Percentiles rank a stretch among this genome's conserved stretches.
These are phyloP conservation scores for Apiospora koreana DNA, from an alignment of 2,329 filamentous ascomycete genomes.

Conservation along the genomic window DNA sequence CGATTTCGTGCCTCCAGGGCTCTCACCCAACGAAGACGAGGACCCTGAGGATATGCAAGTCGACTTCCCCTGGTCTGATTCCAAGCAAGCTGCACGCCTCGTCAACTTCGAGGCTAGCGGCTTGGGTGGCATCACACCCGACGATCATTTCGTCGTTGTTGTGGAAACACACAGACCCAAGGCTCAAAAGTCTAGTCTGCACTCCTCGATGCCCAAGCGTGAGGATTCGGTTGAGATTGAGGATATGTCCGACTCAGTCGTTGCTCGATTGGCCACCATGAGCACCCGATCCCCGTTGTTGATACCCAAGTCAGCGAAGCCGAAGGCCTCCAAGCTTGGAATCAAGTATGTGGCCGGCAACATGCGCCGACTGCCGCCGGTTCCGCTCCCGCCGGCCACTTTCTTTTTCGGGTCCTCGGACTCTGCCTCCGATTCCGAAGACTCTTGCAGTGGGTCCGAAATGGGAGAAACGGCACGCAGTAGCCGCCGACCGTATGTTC, in stretches of 20 bases:
- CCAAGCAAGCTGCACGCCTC: conserved; percentile 36
- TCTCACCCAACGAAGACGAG: conserved; percentile 33
- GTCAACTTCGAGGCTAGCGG: conserved; percentile 57
- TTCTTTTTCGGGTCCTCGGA: conserved; percentile 50
- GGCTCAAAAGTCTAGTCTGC: conserved; percentile 1
- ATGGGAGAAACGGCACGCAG: conserved; percentile 16
- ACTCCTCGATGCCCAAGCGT: conserved; percentile 14
- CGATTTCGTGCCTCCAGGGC: conserved; percentile 30
- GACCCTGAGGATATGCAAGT: conserved; percentile 42
- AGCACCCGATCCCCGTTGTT: conserved; percentile 39
- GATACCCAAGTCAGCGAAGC: neutral
- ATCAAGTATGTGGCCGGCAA: conserved; percentile 48
- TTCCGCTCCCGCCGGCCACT: conserved; percentile 52
- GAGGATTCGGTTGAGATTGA: conserved; percentile 1
- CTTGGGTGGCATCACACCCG: conserved; percentile 58
- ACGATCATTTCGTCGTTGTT: conserved; percentile 64
- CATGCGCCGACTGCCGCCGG: conserved; percentile 46
- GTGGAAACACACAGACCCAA: conserved; percentile 52
- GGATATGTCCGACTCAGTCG: conserved; percentile 41
- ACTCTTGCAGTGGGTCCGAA: conserved; percentile 18
- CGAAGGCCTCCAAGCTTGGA: conserved; percentile 27
- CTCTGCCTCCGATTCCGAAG: conserved; percentile 28
- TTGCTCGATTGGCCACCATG: conserved; percentile 43
- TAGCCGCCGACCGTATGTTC: neutral
- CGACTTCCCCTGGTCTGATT: conserved; percentile 48